Evolutionary conservation across 768 basidiomycete species (phyloP).

Genomic region (Boletus sp.): DNA sequence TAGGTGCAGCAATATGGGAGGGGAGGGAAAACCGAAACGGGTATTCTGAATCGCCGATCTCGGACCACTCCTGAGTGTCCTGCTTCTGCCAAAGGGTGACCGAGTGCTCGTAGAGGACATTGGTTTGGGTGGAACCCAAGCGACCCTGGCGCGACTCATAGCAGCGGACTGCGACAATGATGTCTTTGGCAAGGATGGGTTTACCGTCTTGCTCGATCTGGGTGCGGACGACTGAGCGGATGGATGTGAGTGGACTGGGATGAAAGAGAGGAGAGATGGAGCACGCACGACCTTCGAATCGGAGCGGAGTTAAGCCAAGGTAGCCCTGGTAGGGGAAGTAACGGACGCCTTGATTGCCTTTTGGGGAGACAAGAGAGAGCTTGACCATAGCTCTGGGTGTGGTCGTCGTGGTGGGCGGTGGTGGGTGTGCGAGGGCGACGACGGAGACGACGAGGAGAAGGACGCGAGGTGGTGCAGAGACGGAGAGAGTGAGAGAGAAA

Average conservation of each 20-base stretch:
- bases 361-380: constrained; percentile 60
- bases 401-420: constrained; percentile 12
- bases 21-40: constrained; percentile 74
- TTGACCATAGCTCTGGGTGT: constrained; percentile 53
- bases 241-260: neutral
- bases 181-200: constrained; percentile 59
- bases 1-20: constrained; percentile 56
- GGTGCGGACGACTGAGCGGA: constrained; percentile 59
- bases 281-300: constrained; percentile 68
- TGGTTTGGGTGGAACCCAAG: constrained; percentile 53
- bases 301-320: constrained; percentile 77
- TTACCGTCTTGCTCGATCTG: constrained; percentile 68
- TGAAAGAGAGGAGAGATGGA: neutral
- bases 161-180: constrained; percentile 76
- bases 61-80: constrained; percentile 51
- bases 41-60: constrained; percentile 61
- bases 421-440: constrained; percentile 16
- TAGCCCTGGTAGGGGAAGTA: constrained; percentile 76
- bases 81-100: constrained; percentile 69
- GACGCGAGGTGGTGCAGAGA: constrained; percentile 13
- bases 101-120: constrained; percentile 64
- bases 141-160: constrained; percentile 74
- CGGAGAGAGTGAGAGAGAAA: constrained; percentile 21
- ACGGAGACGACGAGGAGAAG: constrained; percentile 16
- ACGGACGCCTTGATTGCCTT: constrained; percentile 65